These are phyloP conservation scores for Solanum boliviense DNA, from an alignment of 257 asterid species.

Conservation along the genomic window DNA sequence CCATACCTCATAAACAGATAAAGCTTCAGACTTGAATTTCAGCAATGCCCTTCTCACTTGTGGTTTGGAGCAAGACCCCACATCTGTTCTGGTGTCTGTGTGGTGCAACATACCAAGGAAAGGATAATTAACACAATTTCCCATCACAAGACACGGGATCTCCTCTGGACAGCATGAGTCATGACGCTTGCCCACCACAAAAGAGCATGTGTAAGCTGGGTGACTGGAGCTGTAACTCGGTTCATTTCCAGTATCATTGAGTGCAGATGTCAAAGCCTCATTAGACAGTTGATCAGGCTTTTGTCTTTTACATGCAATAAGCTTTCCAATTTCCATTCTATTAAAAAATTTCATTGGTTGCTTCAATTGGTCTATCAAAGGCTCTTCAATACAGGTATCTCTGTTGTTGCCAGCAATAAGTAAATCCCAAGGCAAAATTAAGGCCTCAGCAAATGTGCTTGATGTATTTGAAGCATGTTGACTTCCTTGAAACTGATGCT, in stretches of 20 bases:
- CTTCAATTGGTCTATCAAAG: slow-evolving; percentile 15
- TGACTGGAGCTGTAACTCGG: slow-evolving; percentile 6
- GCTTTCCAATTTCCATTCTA: slow-evolving; percentile 5
- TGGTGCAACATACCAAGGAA: slow-evolving; percentile 35
- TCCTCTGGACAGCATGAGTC: slow-evolving; percentile 16
- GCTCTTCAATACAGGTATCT: slow-evolving; percentile 10
- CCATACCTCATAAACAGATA: slow-evolving; percentile 48
- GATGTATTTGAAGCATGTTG: slow-evolving; percentile 28
- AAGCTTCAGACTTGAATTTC: slow-evolving; percentile 50
- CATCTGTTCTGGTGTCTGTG: slow-evolving; percentile 19
- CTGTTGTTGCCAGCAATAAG: slow-evolving; percentile 34
- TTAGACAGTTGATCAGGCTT: slow-evolving; percentile 21
- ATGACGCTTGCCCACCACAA: background rate
- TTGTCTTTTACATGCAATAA: slow-evolving; percentile 32
- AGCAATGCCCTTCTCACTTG: slow-evolving; percentile 40
- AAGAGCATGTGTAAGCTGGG: slow-evolving; percentile 8
- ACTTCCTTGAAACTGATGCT: slow-evolving; percentile 42
- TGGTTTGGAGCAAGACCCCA: slow-evolving; percentile 25
- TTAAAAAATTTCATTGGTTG: slow-evolving; percentile 11
- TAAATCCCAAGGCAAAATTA: slow-evolving; percentile 76
- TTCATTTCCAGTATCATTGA: slow-evolving; percentile 15
- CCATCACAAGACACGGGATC: slow-evolving; percentile 39
- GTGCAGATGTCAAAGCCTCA: slow-evolving; percentile 10
- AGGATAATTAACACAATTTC: slow-evolving; percentile 17
- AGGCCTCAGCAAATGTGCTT: slow-evolving; percentile 61